A percentile compares a stretch with the other conserved stretches of the same genome.
These are phyloP conservation scores for Kodamaea sp. DNA, from an alignment of 1,139 yeast genomes.

Conservation along the genomic window DNA sequence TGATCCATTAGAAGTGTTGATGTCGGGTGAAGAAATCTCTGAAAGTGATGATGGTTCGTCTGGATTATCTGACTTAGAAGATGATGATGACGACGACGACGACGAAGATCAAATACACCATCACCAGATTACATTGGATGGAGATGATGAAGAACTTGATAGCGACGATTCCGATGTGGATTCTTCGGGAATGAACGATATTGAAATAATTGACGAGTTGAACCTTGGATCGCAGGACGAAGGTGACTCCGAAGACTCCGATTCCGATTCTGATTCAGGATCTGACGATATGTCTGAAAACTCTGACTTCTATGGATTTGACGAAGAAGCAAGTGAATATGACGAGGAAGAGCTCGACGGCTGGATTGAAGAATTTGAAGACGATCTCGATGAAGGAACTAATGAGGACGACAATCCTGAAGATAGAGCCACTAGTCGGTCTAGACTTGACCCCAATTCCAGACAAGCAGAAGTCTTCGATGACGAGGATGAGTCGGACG, in stretches of 20 bases:
- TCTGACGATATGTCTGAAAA: conserved; percentile 30
- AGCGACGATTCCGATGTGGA: conserved; percentile 9
- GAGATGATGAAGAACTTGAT: conserved; percentile 12
- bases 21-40: conserved; percentile 37
- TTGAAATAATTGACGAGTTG: conserved; percentile 47
- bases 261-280: conserved; percentile 19
- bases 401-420: conserved; percentile 6
- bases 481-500: conserved; percentile 18
- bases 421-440: conserved; percentile 1
- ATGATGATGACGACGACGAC: conserved; percentile 24
- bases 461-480: conserved; percentile 6
- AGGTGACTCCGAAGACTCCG: conserved; percentile 31
- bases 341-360: conserved; percentile 46
- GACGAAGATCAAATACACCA: conserved; percentile 18
- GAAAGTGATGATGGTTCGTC: conserved; percentile 26
- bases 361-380: conserved; percentile 46
- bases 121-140: conserved; percentile 13
- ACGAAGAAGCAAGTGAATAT: conserved; percentile 31
- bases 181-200: conserved; percentile 29
- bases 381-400: conserved; percentile 17
- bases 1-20: conserved; percentile 37
- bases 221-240: conserved; percentile 28
- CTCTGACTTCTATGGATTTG: conserved; percentile 32
- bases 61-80: conserved; percentile 29
- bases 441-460: conserved; percentile 4